phyloP scores from a whole-genome alignment of 192 early-diverging fungal species.

The Thamnidium elegans region DNA sequence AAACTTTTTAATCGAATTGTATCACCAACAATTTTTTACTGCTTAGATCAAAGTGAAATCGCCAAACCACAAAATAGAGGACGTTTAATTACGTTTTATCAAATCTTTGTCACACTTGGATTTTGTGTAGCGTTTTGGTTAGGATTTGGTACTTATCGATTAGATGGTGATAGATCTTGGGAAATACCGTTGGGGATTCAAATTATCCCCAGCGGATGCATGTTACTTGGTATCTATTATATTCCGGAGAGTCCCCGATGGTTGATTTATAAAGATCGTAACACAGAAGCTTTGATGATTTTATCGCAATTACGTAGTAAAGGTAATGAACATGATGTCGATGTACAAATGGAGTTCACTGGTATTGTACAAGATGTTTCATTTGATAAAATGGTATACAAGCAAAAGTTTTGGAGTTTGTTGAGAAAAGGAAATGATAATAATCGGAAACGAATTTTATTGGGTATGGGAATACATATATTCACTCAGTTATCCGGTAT shows the following conservation, averaged over 20 bases:
- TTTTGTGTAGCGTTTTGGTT: constrained; percentile 45
- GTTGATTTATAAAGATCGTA: constrained; percentile 64
- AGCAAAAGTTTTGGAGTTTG: constrained; percentile 47
- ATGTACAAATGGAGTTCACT: constrained; percentile 61
- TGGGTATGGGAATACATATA: constrained; percentile 59
- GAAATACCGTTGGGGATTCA: constrained; percentile 9
- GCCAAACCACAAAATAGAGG: constrained; percentile 65
- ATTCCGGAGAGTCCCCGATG: constrained; percentile 73
- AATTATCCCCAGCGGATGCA: constrained; percentile 12
- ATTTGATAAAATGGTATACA: constrained; percentile 30
- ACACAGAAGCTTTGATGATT: constrained; percentile 68
- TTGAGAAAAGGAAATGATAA: constrained; percentile 42
- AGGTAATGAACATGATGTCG: constrained; percentile 48
- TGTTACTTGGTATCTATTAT: constrained; percentile 17
- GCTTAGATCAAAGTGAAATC: constrained; percentile 25
- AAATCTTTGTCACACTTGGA: constrained; percentile 87
- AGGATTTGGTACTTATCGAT: constrained; percentile 15
- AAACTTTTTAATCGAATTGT: no score
- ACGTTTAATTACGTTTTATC: constrained; percentile 77
- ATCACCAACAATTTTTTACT: neutral
- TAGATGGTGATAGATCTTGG: neutral
- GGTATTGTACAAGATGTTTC: constrained; percentile 66
- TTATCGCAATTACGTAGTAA: constrained; percentile 66
- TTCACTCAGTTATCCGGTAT: constrained; percentile 74
- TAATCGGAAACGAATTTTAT: constrained; percentile 48